Evolutionary conservation across 768 basidiomycete genomes (phyloP).

Genomic region (Tubosaeta sp.): DNA sequence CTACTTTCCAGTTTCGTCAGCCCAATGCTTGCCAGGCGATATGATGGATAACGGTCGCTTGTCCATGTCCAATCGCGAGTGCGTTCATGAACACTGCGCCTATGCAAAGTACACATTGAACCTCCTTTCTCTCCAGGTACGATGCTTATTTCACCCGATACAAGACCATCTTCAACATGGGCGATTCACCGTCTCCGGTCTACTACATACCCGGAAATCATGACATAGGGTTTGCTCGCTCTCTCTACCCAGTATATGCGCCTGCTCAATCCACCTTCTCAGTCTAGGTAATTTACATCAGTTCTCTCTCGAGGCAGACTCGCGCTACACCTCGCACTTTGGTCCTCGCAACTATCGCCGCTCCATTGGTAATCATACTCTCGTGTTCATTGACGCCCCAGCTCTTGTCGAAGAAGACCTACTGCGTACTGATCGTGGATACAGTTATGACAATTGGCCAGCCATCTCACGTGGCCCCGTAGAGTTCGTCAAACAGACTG

Average conservation of each 20-base stretch:
- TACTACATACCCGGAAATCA: constrained; percentile 90
- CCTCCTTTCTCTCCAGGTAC: constrained; percentile 52
- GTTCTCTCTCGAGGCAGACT: constrained; percentile 41
- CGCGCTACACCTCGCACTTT: constrained; percentile 71
- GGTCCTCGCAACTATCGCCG: constrained; percentile 65
- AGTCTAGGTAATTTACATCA: constrained; percentile 27
- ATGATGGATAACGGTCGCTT: constrained; percentile 86
- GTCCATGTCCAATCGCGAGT: constrained; percentile 65
- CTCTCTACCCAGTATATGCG: neutral
- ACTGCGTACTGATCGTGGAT: constrained; percentile 39
- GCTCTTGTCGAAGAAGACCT: constrained; percentile 72
- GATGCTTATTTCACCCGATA: constrained; percentile 65
- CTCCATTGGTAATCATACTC: constrained; percentile 64
- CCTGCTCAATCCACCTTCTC: constrained; percentile 1
- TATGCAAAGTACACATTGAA: constrained; percentile 2
- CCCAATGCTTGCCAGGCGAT: constrained; percentile 39
- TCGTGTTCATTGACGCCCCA: constrained; percentile 71
- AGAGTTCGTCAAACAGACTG: constrained; percentile 48
- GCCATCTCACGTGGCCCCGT: constrained; percentile 46
- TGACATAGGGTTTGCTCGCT: constrained; percentile 63
- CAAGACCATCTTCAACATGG: constrained; percentile 58
- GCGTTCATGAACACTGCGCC: constrained; percentile 29
- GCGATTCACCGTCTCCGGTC: constrained; percentile 42
- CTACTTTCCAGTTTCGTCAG: neutral
- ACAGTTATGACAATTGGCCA: constrained; percentile 45